Percentiles rank a stretch among this genome's conserved stretches.
Evolutionary conservation across 1,284 basidiomycete species (phyloP).

Genomic region (Ganoderma resinaceum): DNA sequence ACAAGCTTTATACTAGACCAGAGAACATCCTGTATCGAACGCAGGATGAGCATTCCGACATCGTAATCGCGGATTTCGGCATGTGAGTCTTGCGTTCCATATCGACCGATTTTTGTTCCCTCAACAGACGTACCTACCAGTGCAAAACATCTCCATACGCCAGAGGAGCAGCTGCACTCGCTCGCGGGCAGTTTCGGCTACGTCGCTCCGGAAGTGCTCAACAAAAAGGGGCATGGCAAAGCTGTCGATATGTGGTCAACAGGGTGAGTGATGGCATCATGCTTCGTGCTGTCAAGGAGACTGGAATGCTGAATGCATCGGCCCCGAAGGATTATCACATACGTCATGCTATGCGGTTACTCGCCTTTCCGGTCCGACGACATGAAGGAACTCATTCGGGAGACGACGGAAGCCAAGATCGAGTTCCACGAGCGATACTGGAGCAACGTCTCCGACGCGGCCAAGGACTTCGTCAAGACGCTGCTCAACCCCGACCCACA

Average conservation of each 20-base stretch:
- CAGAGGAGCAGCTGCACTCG: conserved; percentile 81
- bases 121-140: conserved; percentile 44
- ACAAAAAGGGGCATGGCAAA: conserved; percentile 86
- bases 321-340: conserved; percentile 83
- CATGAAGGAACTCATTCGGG: conserved; percentile 75
- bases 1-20: conserved; percentile 55
- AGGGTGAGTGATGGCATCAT: conserved; percentile 62
- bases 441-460: conserved; percentile 85
- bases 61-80: conserved; percentile 97
- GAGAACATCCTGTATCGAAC: conserved; percentile 96
- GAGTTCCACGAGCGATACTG: conserved; percentile 95
- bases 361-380: conserved; percentile 92
- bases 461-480: conserved; percentile 84
- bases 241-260: conserved; percentile 95
- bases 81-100: conserved; percentile 62
- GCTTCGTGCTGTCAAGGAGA: not conserved
- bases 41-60: conserved; percentile 71
- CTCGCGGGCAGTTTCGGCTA: conserved; percentile 94
- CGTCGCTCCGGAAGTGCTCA: conserved; percentile 92
- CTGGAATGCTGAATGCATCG: not conserved
- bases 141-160: conserved; percentile 84
- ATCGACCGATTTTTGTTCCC: not conserved
- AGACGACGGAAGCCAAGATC: conserved; percentile 85
- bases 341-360: conserved; percentile 92
- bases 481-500: conserved; percentile 80